Evolutionary conservation across 257 asterid genomes (phyloP).

Genomic region (Agastache rugosa): DNA sequence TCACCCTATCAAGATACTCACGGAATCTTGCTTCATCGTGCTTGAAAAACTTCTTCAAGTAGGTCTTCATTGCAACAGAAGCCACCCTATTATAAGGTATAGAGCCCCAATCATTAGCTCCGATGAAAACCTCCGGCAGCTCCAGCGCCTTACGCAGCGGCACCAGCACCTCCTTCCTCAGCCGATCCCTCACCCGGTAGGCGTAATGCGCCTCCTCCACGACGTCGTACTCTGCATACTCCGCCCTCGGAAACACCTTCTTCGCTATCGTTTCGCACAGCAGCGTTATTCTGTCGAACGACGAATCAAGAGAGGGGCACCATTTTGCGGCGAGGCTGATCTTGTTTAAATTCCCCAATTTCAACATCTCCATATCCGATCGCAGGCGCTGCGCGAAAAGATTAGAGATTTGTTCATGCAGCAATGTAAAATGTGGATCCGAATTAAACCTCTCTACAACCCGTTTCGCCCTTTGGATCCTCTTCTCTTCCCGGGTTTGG

Average conservation of each 20-base stretch:
- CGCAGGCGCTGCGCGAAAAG: constrained; percentile 42
- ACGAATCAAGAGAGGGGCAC: constrained; percentile 64
- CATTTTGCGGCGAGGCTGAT: constrained; percentile 63
- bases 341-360: constrained; percentile 26
- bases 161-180: constrained; percentile 56
- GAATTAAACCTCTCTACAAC: constrained; percentile 40
- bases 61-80: constrained; percentile 56
- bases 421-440: constrained; percentile 43
- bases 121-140: constrained; percentile 56
- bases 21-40: constrained; percentile 49
- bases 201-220: constrained; percentile 55
- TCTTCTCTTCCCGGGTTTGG: constrained; percentile 27
- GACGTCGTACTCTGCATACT: constrained; percentile 39
- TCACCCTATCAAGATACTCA: constrained; percentile 48
- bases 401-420: constrained; percentile 49
- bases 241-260: constrained; percentile 50
- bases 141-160: constrained; percentile 50
- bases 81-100: constrained; percentile 55
- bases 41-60: constrained; percentile 43
- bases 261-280: constrained; percentile 54
- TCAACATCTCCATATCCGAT: constrained; percentile 41
- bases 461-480: constrained; percentile 43
- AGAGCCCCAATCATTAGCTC: constrained; percentile 46
- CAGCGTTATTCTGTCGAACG: constrained; percentile 49
- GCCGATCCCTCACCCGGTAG: constrained; percentile 53